Percentiles rank a stretch among this genome's conserved stretches.
phyloP scores from a whole-genome alignment of 23 red algal genomes.

The Gracilaria gracilis region DNA sequence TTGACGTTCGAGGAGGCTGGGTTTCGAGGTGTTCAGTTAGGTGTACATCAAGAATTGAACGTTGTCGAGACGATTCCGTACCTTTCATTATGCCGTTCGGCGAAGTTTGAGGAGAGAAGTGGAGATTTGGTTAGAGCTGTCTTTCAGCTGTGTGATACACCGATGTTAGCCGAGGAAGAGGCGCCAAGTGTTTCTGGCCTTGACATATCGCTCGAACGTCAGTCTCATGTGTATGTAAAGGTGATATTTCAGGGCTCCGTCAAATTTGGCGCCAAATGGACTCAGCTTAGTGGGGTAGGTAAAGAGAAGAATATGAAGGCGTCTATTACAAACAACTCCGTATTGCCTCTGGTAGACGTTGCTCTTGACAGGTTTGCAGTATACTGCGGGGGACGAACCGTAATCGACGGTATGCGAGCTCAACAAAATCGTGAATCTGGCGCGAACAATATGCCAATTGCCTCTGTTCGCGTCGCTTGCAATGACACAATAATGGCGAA shows the following conservation, averaged over 20 bases:
- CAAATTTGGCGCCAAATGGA: neutral
- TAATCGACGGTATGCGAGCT: neutral
- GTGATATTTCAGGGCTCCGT: slow-evolving; percentile 4
- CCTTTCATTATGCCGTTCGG: slow-evolving; percentile 8
- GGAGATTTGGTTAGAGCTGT: slow-evolving; percentile 6
- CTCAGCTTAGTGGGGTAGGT: neutral
- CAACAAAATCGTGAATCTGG: neutral
- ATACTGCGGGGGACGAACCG: slow-evolving; percentile 1
- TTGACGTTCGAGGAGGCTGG: slow-evolving; percentile 12
- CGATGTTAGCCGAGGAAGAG: slow-evolving; percentile 2
- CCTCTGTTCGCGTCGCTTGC: slow-evolving; percentile 12
- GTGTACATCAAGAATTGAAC: slow-evolving; percentile 6
- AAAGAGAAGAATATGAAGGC: slow-evolving; percentile 22
- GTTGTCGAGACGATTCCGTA: slow-evolving; percentile 27
- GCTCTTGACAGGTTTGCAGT: slow-evolving; percentile 13
- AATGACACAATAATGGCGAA: neutral
- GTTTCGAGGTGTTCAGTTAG: neutral
- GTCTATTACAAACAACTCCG: slow-evolving; percentile 3
- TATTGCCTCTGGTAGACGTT: neutral
- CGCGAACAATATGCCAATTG: slow-evolving; percentile 6
- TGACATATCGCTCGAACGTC: slow-evolving; percentile 18
- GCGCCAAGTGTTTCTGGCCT: slow-evolving; percentile 8
- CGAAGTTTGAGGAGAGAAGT: slow-evolving; percentile 9
- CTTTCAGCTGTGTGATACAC: slow-evolving; percentile 22
- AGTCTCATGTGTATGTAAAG: neutral